These are phyloP conservation scores for Fonsecaea pedrosoi DNA, from an alignment of 2,329 filamentous ascomycete species.

Conservation along the genomic window DNA sequence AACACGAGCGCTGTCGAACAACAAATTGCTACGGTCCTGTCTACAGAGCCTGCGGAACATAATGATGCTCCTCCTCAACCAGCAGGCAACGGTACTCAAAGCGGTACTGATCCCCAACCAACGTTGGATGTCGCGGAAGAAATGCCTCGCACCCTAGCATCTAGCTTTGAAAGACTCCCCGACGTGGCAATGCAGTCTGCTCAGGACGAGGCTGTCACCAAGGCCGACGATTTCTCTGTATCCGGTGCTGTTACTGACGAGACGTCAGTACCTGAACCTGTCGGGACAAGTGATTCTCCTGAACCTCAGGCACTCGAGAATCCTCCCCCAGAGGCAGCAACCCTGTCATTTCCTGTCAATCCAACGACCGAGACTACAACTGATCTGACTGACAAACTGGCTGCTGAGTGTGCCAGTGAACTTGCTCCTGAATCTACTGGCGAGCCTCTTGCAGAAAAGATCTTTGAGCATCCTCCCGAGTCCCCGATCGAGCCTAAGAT, in stretches of 20 bases:
- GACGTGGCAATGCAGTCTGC: background rate
- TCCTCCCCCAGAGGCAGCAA: background rate
- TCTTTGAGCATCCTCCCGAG: background rate
- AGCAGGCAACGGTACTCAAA: background rate
- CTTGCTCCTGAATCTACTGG: background rate
- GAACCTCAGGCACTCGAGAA: background rate
- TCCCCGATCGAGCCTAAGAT: background rate
- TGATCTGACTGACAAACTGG: background rate
- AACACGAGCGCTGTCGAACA: background rate
- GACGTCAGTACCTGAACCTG: background rate
- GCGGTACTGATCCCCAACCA: background rate
- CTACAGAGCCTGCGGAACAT: background rate
- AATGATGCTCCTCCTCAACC: background rate
- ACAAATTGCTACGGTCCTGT: background rate
- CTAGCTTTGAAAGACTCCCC: background rate
- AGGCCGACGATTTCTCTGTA: background rate
- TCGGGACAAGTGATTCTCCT: background rate
- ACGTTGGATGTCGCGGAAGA: background rate
- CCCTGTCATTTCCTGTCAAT: background rate
- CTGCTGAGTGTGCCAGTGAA: background rate
- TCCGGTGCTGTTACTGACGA: background rate
- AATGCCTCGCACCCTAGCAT: background rate
- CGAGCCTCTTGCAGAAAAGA: background rate
- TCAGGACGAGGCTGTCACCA: background rate
- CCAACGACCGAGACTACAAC: background rate